phyloP scores from a whole-genome alignment of 805 yeast species.

The Pichia rugopelliculosa region DNA sequence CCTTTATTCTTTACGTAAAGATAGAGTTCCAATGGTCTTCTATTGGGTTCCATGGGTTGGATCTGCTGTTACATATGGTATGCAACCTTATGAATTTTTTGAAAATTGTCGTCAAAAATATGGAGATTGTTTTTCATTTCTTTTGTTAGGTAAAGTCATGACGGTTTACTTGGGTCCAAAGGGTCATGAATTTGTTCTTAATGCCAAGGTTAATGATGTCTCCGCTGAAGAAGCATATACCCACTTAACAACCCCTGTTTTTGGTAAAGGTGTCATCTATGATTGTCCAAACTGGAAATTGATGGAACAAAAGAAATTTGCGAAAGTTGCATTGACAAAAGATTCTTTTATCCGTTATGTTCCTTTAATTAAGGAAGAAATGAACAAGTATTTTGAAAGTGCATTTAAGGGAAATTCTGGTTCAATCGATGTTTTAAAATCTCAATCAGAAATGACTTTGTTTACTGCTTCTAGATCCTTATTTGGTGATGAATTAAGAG shows the following conservation, averaged over 20 bases:
- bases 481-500: slow-evolving; percentile 87
- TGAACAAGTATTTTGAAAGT: slow-evolving; percentile 52
- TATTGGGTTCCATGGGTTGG: slow-evolving; percentile 97
- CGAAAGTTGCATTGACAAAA: slow-evolving; percentile 78
- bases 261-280: slow-evolving; percentile 95
- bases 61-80: slow-evolving; percentile 81
- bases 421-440: slow-evolving; percentile 58
- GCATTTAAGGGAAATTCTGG: slow-evolving; percentile 43
- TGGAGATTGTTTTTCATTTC: slow-evolving; percentile 91
- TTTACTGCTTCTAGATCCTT: slow-evolving; percentile 92
- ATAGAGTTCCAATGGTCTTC: slow-evolving; percentile 84
- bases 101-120: slow-evolving; percentile 67
- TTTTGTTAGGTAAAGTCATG: slow-evolving; percentile 84
- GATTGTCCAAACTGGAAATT: slow-evolving; percentile 90
- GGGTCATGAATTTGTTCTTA: slow-evolving; percentile 94
- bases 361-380: slow-evolving; percentile 79
- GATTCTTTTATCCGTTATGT: slow-evolving; percentile 82
- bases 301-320: slow-evolving; percentile 98
- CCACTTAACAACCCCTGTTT: slow-evolving; percentile 98
- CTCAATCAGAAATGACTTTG: slow-evolving; percentile 93
- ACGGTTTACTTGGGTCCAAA: slow-evolving; percentile 95
- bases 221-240: slow-evolving; percentile 95
- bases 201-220: slow-evolving; percentile 82
- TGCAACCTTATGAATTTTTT: slow-evolving; percentile 89
- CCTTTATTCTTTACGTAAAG: slow-evolving; percentile 61